A percentile compares a stretch with the other conserved stretches of the same genome.
These are phyloP conservation scores for Acanthochlamys bracteata DNA, from an alignment of 106 monocot species.

Conservation along the genomic window DNA sequence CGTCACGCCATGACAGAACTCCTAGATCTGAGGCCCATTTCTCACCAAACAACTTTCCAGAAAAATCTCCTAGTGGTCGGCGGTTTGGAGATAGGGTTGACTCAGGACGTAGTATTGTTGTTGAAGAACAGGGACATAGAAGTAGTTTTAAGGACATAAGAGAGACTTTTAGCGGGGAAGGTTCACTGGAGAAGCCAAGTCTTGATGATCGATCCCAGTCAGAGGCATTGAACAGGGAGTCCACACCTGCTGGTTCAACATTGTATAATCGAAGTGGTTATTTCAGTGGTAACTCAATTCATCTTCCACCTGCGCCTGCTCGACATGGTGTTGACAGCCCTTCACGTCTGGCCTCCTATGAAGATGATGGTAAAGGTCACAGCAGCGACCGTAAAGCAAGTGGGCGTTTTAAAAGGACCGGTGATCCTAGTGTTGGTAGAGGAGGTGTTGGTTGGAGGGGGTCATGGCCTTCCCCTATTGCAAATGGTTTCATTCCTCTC, in stretches of 20 bases:
- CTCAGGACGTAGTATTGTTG: conserved; percentile 15
- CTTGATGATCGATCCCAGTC: conserved; percentile 15
- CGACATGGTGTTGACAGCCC: conserved; percentile 33
- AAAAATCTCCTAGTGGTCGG: conserved; percentile 28
- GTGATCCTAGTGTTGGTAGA: conserved; percentile 28
- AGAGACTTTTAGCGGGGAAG: conserved; percentile 16
- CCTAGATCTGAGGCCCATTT: conserved; percentile 22
- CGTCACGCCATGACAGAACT: conserved; percentile 19
- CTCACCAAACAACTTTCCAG: conserved; percentile 16
- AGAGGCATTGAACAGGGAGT: conserved; percentile 18
- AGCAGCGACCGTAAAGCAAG: conserved; percentile 34
- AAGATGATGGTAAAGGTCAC: conserved; percentile 49
- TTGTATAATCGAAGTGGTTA: conserved; percentile 23
- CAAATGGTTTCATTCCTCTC: conserved; percentile 73
- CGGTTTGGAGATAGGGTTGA: conserved; percentile 17
- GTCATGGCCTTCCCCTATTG: conserved; percentile 51
- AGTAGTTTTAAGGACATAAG: conserved; percentile 25
- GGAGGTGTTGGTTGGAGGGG: conserved; percentile 56
- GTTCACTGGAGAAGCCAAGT: conserved; percentile 13
- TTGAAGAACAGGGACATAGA: conserved; percentile 22
- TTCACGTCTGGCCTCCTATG: conserved; percentile 32
- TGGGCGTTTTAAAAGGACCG: conserved; percentile 26
- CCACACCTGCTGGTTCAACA: conserved; percentile 17
- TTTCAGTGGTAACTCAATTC: conserved; percentile 23
- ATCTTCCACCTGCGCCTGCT: conserved; percentile 25